phyloP scores from a whole-genome alignment of 75 land plant genomes.

The Picea sitchensis region DNA sequence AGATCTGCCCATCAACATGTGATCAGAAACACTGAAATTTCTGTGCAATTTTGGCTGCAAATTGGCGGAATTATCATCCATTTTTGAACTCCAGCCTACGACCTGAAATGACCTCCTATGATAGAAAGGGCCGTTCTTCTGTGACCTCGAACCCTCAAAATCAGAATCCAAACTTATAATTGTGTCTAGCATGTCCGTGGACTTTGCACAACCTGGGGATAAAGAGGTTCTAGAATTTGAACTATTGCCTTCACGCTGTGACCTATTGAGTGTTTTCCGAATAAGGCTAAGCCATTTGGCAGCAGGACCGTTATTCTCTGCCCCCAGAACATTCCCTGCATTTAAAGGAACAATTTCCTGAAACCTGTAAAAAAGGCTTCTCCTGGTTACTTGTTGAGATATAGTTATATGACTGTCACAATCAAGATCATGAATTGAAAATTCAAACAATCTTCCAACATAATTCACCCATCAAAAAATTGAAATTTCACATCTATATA shows the following conservation, averaged over 20 bases:
- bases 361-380: slow-evolving; percentile 47
- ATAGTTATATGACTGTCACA: neutral
- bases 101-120: slow-evolving; percentile 63
- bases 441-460: no score
- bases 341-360: slow-evolving; percentile 97
- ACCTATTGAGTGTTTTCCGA: slow-evolving; percentile 73
- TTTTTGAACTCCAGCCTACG: slow-evolving; percentile 41
- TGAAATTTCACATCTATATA: neutral
- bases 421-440: neutral
- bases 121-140: slow-evolving; percentile 37
- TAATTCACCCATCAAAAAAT: neutral
- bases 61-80: slow-evolving; percentile 34
- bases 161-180: slow-evolving; percentile 54
- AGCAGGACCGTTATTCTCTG: slow-evolving; percentile 93
- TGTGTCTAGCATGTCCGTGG: slow-evolving; percentile 32
- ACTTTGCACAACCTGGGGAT: neutral
- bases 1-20: slow-evolving; percentile 48
- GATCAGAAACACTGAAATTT: slow-evolving; percentile 65
- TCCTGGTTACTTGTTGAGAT: slow-evolving; percentile 5
- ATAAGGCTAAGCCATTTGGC: slow-evolving; percentile 75
- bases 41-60: slow-evolving; percentile 58
- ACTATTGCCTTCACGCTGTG: slow-evolving; percentile 23
- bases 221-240: slow-evolving; percentile 25
- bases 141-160: slow-evolving; percentile 52
- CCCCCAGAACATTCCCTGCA: slow-evolving; percentile 88